phyloP scores from a whole-genome alignment of 108 stramenopile species.

The Cyclotella baltica region DNA sequence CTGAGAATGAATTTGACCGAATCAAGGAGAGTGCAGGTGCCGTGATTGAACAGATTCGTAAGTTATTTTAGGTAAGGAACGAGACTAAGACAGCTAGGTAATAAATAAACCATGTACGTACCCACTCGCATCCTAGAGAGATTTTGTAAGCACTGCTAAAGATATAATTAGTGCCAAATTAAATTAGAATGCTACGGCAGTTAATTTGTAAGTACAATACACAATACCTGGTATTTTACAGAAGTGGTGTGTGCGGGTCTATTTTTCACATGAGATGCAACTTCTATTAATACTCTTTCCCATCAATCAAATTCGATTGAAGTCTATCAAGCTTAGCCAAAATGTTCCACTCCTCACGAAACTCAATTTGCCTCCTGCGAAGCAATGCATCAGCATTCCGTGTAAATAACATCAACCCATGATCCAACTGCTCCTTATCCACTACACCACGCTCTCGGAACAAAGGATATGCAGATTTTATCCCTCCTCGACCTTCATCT shows the following conservation, averaged over 20 bases:
- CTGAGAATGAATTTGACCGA: constrained; percentile 24
- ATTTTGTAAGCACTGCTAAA: too few species aligned
- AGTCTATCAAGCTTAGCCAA: constrained; percentile 48
- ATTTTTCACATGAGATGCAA: too few species aligned
- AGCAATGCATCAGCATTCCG: constrained; percentile 85
- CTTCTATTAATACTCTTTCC: too few species aligned
- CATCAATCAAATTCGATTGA: constrained; percentile 25
- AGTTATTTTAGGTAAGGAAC: constrained; percentile 43
- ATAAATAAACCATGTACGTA: too few species aligned
- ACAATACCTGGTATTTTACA: too few species aligned
- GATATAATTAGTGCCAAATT: too few species aligned
- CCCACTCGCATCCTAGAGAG: too few species aligned
- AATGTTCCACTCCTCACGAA: constrained; percentile 33
- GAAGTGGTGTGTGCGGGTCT: too few species aligned
- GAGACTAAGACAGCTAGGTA: background rate
- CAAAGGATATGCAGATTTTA: constrained; percentile 68
- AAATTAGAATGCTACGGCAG: too few species aligned
- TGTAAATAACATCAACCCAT: constrained; percentile 67
- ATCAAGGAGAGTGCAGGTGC: constrained; percentile 33
- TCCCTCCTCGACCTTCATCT: constrained; percentile 13
- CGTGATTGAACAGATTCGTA: constrained; percentile 38
- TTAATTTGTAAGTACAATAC: too few species aligned
- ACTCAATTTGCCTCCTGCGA: constrained; percentile 20
- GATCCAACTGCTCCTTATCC: constrained; percentile 81
- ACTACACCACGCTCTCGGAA: constrained; percentile 73